phyloP scores from a whole-genome alignment of 2,329 filamentous ascomycete species.

The Allantophomopsis cytisporea region DNA sequence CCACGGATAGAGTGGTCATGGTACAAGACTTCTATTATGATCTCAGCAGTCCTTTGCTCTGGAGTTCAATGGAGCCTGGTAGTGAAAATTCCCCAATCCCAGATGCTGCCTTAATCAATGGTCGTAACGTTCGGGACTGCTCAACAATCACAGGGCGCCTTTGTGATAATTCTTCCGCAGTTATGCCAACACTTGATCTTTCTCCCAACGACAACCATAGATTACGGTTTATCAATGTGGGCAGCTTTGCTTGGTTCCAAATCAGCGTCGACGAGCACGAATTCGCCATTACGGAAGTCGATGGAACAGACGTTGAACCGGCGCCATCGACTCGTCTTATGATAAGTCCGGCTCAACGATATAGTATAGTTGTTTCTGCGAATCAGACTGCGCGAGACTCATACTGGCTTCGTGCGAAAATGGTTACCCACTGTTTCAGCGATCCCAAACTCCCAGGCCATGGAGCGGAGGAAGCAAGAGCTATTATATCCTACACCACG shows the following conservation, averaged over 20 bases:
- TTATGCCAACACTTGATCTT: constrained; percentile 28
- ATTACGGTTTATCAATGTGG: constrained; percentile 56
- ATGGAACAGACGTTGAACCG: constrained; percentile 53
- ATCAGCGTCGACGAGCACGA: constrained; percentile 55
- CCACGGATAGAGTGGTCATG: constrained; percentile 47
- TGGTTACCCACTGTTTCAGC: constrained; percentile 46
- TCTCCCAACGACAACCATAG: constrained; percentile 45
- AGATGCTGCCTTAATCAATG: constrained; percentile 31
- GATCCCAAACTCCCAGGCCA: constrained; percentile 29
- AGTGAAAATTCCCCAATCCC: constrained; percentile 27
- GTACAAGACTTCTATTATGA: constrained; percentile 66
- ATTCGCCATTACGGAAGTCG: constrained; percentile 54
- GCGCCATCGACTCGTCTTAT: constrained; percentile 45
- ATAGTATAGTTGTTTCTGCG: constrained; percentile 50
- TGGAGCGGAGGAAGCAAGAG: constrained; percentile 30
- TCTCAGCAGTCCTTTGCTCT: constrained; percentile 25
- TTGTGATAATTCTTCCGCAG: constrained; percentile 27
- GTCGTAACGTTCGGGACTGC: constrained; percentile 26
- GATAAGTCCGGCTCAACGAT: constrained; percentile 57
- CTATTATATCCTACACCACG: constrained; percentile 30
- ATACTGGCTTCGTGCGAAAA: constrained; percentile 52
- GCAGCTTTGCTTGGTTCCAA: constrained; percentile 59
- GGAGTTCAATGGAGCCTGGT: constrained; percentile 23
- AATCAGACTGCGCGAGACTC: constrained; percentile 36
- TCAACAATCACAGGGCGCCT: constrained; percentile 19